Base-by-base conservation (phyloP, 2,329 filamentous ascomycete genomes). In the Leptographium galeiforme region DNA sequence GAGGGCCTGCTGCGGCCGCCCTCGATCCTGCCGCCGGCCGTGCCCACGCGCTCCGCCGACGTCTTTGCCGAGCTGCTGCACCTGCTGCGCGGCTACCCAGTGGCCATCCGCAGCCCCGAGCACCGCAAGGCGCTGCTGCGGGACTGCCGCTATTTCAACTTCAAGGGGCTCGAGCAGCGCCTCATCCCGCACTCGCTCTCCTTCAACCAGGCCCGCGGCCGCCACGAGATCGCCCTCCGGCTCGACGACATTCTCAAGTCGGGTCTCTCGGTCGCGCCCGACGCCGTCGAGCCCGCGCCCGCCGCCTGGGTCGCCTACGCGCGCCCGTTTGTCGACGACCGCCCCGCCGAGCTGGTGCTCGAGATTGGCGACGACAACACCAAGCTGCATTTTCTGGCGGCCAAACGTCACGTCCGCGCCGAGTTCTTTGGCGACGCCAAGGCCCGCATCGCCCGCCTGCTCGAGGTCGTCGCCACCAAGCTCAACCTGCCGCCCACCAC, bases 131-230 rank as follows among this genome's bases (percentile, higher is more conserved):
- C 86, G 55, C 75, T 97, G 4, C 72, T 97, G 1, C 78, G 87
- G 43, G 91, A 97, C 66, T 93, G 88, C 57, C 82, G 87, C 51
- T 97, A 96, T 67, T 96, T 91, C 67, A 89, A 95, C 65, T 83
- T 97, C 61, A 91, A 90, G 63, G 89, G 89, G 0, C 71, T 96
- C 0, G 91, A 97, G 69, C 91, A 97, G 68, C 83, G 81, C 58
- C 73, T 97, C 12, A 85, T 96, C 45, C 81, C 86, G 0, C 86
- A 90, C 66, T 67, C 79, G 33, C 85, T 91, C 56, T 80, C 76
- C 51, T 89, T 81, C 67, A 95, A 96, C 62, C 77, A 86, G 39
- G 70, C 77, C 16, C 77, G 85, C 2, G 72, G 76, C 16, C 78
- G 78, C 49, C 74, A 79, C 4, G 90, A 97, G 68, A 95, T 97